phyloP scores from a whole-genome alignment of 176 grass and related monocot species.

The Chloris gayana region DNA sequence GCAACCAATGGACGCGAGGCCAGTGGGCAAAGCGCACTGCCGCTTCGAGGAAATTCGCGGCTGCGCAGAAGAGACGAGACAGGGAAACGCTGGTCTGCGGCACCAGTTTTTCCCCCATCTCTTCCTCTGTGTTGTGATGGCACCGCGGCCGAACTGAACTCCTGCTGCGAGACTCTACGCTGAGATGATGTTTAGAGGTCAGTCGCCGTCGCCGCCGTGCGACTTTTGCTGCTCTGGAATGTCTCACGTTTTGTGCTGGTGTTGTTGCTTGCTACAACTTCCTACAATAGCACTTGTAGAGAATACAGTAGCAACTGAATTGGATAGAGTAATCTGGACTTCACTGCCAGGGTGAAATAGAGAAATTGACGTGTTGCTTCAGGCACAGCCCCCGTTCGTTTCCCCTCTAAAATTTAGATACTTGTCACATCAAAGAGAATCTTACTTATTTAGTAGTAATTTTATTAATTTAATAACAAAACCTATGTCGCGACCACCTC shows the following conservation, averaged over 20 bases:
- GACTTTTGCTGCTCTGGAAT: neutral
- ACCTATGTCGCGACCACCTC: no score
- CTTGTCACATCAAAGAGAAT: no score
- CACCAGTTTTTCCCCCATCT: no score
- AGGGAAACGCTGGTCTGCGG: neutral
- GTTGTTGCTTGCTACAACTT: neutral
- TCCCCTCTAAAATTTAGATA: no score
- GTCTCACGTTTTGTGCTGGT: conserved; percentile 26
- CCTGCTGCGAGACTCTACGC: no score
- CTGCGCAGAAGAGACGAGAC: neutral
- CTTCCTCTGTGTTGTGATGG: neutral
- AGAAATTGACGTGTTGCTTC: neutral
- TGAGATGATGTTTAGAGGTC: neutral
- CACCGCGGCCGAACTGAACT: neutral
- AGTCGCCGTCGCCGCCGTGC: neutral
- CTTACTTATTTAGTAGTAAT: no score
- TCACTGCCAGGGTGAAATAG: neutral
- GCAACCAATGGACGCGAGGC: neutral
- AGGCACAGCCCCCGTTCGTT: no score
- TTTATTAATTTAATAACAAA: no score
- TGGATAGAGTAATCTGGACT: neutral
- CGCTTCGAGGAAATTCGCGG: neutral
- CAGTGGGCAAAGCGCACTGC: neutral
- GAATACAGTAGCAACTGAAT: neutral
- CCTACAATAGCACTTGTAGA: no score